A percentile compares a stretch with the other conserved stretches of the same genome.
These are phyloP conservation scores for Bipolaris victoriae DNA, from an alignment of 2,329 filamentous ascomycete species.

Conservation along the genomic window DNA sequence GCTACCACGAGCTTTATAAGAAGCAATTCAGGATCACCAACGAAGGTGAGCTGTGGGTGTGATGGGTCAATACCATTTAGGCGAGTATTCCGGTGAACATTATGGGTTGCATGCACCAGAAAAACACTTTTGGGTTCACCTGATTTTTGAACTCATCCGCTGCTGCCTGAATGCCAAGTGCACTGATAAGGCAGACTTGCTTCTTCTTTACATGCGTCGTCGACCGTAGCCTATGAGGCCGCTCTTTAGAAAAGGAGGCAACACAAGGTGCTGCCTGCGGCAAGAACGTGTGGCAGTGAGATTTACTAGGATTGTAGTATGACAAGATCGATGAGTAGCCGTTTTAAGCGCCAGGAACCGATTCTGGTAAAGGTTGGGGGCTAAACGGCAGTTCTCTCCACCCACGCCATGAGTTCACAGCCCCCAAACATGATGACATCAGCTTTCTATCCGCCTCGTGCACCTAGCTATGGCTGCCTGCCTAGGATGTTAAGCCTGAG, in stretches of 20 bases:
- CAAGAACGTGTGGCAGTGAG: neutral
- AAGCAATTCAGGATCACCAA: neutral
- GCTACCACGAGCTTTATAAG: neutral
- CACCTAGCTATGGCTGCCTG: constrained; percentile 8
- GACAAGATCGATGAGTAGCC: constrained; percentile 11
- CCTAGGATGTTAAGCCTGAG: neutral
- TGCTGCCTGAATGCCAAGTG: neutral
- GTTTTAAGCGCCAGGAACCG: constrained; percentile 4
- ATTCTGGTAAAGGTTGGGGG: constrained; percentile 19
- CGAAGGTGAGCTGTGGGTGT: neutral
- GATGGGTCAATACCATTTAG: neutral
- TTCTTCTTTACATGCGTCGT: constrained; percentile 8
- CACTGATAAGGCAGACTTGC: neutral
- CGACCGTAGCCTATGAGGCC: constrained; percentile 1
- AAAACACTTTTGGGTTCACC: neutral
- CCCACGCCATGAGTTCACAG: neutral
- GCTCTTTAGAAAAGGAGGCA: constrained; percentile 1
- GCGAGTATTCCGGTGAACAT: neutral
- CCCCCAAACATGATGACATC: constrained; percentile 9
- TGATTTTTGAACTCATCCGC: neutral
- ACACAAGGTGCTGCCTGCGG: neutral
- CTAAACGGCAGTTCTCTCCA: constrained; percentile 12
- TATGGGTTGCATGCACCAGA: neutral
- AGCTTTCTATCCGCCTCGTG: constrained; percentile 6
- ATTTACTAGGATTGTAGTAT: neutral